Evolutionary conservation across 345 rosid genomes (phyloP).

Genomic region (Gossypium ekmanianum): DNA sequence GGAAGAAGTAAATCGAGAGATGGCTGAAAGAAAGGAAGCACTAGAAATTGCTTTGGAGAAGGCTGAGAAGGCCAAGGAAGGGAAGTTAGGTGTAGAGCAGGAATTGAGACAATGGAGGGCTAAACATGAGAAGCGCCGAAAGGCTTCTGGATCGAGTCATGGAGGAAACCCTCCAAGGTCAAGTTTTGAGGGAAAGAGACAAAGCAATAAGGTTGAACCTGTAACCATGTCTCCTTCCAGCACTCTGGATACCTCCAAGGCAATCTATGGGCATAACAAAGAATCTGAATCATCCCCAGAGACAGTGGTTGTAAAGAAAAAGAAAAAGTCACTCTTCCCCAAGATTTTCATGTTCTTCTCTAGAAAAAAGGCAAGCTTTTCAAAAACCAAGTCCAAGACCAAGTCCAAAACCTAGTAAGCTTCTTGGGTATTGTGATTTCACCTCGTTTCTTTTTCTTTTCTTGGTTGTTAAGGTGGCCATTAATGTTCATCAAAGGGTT

Average conservation of each 20-base stretch:
- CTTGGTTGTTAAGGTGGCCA: conserved; percentile 11
- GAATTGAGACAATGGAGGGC: conserved; percentile 91
- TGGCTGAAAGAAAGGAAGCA: conserved; percentile 53
- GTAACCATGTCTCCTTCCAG: conserved; percentile 14
- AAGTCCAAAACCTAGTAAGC: conserved; percentile 13
- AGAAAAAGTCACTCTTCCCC: conserved; percentile 74
- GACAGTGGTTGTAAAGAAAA: conserved; percentile 44
- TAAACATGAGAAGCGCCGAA: conserved; percentile 62
- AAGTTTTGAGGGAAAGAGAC: conserved; percentile 39
- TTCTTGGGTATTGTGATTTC: conserved; percentile 13
- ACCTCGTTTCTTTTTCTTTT: not conserved
- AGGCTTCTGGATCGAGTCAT: conserved; percentile 41
- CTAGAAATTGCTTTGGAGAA: conserved; percentile 61
- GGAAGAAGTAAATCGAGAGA: conserved; percentile 62
- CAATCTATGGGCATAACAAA: conserved; percentile 19
- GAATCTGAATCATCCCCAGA: conserved; percentile 36
- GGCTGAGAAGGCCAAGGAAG: conserved; percentile 86
- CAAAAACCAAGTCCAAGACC: conserved; percentile 27
- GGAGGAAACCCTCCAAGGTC: conserved; percentile 27
- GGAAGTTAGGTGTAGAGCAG: conserved; percentile 76
- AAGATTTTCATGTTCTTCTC: conserved; percentile 60
- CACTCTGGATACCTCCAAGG: conserved; percentile 28
- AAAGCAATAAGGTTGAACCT: conserved; percentile 22
- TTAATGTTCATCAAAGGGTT: conserved; percentile 9
- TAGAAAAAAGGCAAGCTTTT: conserved; percentile 48